Percentiles rank a stretch among this genome's conserved stretches.
These are phyloP conservation scores for Boletus subparvulus DNA, from an alignment of 768 basidiomycete species.

Conservation along the genomic window DNA sequence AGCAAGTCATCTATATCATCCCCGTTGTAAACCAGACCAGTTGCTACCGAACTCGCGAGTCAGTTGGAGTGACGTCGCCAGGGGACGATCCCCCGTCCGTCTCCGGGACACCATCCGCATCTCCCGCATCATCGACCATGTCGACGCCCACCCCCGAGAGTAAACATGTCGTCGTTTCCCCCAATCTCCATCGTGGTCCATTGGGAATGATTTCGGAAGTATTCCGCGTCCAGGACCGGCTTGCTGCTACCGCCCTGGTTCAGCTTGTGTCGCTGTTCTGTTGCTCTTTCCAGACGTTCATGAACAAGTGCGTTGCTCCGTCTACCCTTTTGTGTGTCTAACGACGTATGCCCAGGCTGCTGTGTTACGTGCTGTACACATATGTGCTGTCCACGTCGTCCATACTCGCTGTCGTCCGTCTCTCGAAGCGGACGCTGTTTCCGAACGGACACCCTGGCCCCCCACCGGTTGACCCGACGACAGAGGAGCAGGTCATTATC, in stretches of 20 bases:
- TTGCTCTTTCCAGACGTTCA: constrained; percentile 48
- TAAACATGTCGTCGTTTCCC: neutral
- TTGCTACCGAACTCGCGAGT: neutral
- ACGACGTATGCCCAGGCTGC: constrained; percentile 45
- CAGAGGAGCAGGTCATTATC: constrained; percentile 69
- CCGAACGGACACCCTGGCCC: constrained; percentile 87
- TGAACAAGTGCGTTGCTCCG: constrained; percentile 50
- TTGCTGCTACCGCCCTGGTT: constrained; percentile 47
- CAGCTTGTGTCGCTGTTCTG: constrained; percentile 48
- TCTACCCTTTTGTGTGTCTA: constrained; percentile 3
- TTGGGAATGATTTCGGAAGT: constrained; percentile 51
- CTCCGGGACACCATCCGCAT: constrained; percentile 18
- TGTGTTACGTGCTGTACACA: constrained; percentile 64
- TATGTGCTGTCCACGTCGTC: constrained; percentile 52
- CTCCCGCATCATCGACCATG: constrained; percentile 26
- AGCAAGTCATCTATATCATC: constrained; percentile 60
- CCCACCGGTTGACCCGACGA: constrained; percentile 68
- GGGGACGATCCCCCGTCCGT: neutral
- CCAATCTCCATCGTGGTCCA: constrained; percentile 42
- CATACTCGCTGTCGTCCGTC: constrained; percentile 52
- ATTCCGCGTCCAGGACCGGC: constrained; percentile 47
- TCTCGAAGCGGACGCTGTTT: constrained; percentile 72
- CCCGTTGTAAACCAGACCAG: constrained; percentile 57
- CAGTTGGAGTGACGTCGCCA: neutral
- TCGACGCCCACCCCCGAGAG: constrained; percentile 11